Evolutionary conservation across 768 basidiomycete genomes (phyloP), one percentile per base, ranked within the genome.

Genomic region (Dendrothele bispora): DNA sequence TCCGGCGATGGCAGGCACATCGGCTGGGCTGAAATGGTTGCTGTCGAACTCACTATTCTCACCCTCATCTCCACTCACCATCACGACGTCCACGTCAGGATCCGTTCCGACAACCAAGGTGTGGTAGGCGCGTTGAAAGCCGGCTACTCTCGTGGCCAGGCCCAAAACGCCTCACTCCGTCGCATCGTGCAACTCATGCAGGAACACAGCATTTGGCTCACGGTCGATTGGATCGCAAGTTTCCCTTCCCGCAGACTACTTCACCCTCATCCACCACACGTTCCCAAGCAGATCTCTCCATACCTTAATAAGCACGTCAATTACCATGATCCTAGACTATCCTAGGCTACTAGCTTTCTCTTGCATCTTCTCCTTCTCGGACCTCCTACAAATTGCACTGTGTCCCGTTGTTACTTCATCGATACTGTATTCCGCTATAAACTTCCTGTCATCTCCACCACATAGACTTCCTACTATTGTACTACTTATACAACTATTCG

Each of bases 1-100:
- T 51, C 56, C 14, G n/a, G n/a, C n/a, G 28, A 39, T 3, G 60
- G 61, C 6, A 30, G 67, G 7, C 56, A 67, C 46, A 77, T 73
- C 17, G 66, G 67, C 6, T 78, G 75, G 74, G 70, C 67, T 0
- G 75, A 77, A 54, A 67, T 75, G 59, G 64, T 71, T 0, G 74
- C 71, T 0, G 60, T 75, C 1, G 74, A 77, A 43, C 56, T 78
- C 1, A 73, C 70, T 0, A 25, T 77, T 1, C 61, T 60, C 1
- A 59, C 66, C 2, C 34, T 70, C 7, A 54, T 71, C 3, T 51
- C 64, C 0, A 40, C 58, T 0, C 60, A 61, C 1, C 53, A 59
- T 25, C 39, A 29, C 0, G 50, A 61, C 5, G 55, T 50, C 5
- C 61, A 61, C 17, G 36, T 74, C 3, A 35, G 49, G 0, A 44